Evolutionary conservation across 306 rosid genomes (phyloP).

Genomic region (Rubus idaeus): DNA sequence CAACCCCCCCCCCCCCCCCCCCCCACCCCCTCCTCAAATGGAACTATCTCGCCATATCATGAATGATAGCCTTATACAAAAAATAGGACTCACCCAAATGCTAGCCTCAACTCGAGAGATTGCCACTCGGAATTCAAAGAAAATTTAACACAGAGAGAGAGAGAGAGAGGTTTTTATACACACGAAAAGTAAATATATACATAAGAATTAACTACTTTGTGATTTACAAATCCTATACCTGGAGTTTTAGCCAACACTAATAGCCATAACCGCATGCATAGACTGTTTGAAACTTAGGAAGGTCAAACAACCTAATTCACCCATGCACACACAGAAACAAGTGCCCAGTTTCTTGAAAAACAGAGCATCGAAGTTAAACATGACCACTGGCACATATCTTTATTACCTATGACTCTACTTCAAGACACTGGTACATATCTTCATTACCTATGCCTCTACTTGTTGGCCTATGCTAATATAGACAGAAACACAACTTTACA

Average conservation of each 20-base stretch:
- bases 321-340: not conserved
- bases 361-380: not conserved
- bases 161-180: not conserved
- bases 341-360: slow-evolving; percentile 3
- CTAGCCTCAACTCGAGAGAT: not conserved
- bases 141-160: no score
- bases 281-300: not conserved
- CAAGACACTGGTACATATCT: no score
- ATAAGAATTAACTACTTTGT: not conserved
- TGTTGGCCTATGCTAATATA: not conserved
- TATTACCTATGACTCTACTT: not conserved
- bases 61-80: not conserved
- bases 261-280: not conserved
- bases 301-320: not conserved
- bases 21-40: not conserved
- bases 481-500: not conserved
- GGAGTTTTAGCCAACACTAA: no score
- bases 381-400: no score
- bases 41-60: not conserved
- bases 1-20: not conserved
- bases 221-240: not conserved
- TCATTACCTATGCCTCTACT: not conserved
- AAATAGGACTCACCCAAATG: not conserved
- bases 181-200: not conserved
- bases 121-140: not conserved